Conservation (phyloP, 2,329 filamentous ascomycete genomes). For the Xylaria digitata region DNA sequence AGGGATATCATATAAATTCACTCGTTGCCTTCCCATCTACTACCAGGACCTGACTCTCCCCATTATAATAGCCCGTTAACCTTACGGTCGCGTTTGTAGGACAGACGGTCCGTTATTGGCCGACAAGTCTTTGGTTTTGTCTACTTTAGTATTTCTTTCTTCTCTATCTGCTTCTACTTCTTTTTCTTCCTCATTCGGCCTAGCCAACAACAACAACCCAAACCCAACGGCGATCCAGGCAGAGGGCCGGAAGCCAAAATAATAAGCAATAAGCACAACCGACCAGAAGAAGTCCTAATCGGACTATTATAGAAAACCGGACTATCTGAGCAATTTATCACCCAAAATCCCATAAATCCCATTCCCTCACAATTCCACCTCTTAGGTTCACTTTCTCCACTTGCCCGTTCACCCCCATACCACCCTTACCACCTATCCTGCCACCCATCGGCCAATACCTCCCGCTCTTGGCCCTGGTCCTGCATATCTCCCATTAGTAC, state of each 20-base stretch:
- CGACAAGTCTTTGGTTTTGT: conserved; percentile 24
- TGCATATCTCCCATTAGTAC: conserved; percentile 38
- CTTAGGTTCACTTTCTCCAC: conserved; percentile 31
- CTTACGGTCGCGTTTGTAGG: conserved; percentile 43
- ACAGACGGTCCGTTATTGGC: conserved; percentile 39
- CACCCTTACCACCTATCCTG: conserved; percentile 29
- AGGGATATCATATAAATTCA: conserved; percentile 5
- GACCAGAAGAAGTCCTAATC: conserved; percentile 14
- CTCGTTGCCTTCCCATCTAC: neutral
- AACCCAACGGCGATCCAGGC: neutral
- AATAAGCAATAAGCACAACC: conserved; percentile 16
- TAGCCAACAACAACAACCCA: conserved; percentile 2
- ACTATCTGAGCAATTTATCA: conserved; percentile 23
- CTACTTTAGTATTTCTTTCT: conserved; percentile 1
- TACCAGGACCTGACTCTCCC: neutral
- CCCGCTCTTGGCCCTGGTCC: conserved; percentile 38
- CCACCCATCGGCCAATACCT: conserved; percentile 39
- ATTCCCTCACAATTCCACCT: conserved; percentile 15
- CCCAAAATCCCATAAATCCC: conserved; percentile 14
- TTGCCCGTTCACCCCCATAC: conserved; percentile 11
- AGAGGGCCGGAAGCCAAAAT: conserved; percentile 4
- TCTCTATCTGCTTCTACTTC: conserved; percentile 4
- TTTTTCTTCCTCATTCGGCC: conserved; percentile 12
- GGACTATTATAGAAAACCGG: conserved; percentile 15
- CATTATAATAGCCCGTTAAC: conserved; percentile 4